Evolutionary conservation across 352 stramenopile species (phyloP).

Genomic region (Nannochloropsis limnetica): DNA sequence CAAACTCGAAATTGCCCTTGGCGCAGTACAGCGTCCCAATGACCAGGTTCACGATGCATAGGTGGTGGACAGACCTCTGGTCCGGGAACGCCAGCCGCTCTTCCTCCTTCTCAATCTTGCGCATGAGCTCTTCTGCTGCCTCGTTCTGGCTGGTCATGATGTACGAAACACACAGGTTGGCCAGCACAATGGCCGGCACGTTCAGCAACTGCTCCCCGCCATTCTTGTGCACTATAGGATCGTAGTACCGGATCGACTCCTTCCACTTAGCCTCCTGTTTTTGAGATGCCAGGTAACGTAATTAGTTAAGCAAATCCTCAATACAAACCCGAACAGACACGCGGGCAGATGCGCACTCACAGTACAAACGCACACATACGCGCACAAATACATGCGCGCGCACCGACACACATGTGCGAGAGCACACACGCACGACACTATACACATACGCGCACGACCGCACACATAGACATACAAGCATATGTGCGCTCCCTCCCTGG

Average conservation of each 20-base stretch:
- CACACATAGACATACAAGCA: conserved; percentile 18
- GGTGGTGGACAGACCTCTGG: conserved; percentile 67
- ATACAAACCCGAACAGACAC: neutral
- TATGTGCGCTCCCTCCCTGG: neutral
- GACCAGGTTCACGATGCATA: conserved; percentile 95
- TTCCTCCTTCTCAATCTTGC: conserved; percentile 85
- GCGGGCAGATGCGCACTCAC: neutral
- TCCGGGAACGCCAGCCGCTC: conserved; percentile 67
- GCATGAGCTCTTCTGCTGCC: conserved; percentile 82
- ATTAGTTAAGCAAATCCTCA: neutral
- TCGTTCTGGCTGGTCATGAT: conserved; percentile 95
- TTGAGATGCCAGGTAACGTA: neutral
- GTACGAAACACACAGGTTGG: conserved; percentile 91
- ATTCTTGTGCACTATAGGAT: conserved; percentile 81
- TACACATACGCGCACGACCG: neutral
- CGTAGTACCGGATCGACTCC: conserved; percentile 78
- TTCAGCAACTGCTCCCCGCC: conserved; percentile 65
- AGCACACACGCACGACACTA: neutral
- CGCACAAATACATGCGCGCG: neutral
- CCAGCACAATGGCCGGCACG: conserved; percentile 86
- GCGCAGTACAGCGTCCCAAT: conserved; percentile 95
- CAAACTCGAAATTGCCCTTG: conserved; percentile 92
- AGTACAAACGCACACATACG: neutral
- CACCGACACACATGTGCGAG: neutral
- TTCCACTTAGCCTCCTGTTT: conserved; percentile 55